Evolutionary conservation across 768 basidiomycete genomes (phyloP), one percentile per base, ranked within the genome.

Genomic region (Suillus variegatus): DNA sequence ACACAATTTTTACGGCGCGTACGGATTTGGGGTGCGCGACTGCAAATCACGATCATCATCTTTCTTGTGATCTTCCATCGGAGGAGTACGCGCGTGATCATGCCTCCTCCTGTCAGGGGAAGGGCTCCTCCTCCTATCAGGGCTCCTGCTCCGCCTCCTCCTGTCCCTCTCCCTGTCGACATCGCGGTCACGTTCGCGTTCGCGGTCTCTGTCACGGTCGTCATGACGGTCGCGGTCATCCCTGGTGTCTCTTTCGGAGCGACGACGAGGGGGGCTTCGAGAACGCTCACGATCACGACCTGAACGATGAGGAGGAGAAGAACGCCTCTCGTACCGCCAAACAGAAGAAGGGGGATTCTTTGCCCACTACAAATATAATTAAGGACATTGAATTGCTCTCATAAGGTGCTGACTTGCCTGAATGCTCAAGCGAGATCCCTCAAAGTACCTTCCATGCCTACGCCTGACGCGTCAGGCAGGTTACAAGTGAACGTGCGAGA

Each of bases 301-400:
- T 67, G 69, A 75, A 72, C 79, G 79, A 41, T 74, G 63, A 67
- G 82, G 70, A 72, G 84, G 77, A 36, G 86, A 80, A 52, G 82
- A 79, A 65, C 85, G 82, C 69, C 88, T 80, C 55, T 90, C 88
- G 68, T 86, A 88, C 66, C 92, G 89, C 92, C 92, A 93, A 47
- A 89, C 86, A n/a, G 89, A 84, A 49, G 90, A 92, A 6, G 92
- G 92, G 65, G 92, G 92, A 70, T 88, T 88, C 76, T 92, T 93
- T 52, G 90, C 90, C 90, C 90, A 92, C 90, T 91, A 61, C 16
- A 36, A 60, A 13, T n/a, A n/a, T 14, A 55, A 43, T 38, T 56
- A 38, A 44, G 41, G 14, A 58, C 18, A 18, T 7, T n/a, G 16
- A 10, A 4, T 16, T 20, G 8, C 6, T 40, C 0, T 16, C 36